A percentile compares a stretch with the other conserved stretches of the same genome.
These are phyloP conservation scores for Auricularia cornea DNA, from an alignment of 768 basidiomycete species.

Conservation along the genomic window DNA sequence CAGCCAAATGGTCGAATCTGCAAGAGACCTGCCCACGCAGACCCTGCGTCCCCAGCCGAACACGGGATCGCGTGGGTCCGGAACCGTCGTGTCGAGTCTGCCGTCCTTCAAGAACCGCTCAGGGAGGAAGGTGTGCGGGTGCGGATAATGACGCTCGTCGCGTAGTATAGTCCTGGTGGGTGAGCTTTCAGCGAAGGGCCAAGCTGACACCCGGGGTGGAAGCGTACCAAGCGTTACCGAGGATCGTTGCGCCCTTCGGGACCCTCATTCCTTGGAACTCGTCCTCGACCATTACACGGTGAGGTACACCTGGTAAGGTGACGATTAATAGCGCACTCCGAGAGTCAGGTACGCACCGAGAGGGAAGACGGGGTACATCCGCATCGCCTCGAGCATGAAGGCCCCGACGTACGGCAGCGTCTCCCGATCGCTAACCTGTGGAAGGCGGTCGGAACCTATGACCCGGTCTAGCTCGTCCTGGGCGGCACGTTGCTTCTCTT, in stretches of 20 bases:
- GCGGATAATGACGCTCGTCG: neutral
- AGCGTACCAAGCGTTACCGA: neutral
- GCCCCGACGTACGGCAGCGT: conserved; percentile 22
- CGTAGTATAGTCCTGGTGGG: neutral
- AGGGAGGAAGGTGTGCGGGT: neutral
- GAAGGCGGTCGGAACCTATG: conserved; percentile 21
- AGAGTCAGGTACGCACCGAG: neutral
- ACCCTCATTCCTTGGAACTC: neutral
- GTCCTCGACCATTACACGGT: neutral
- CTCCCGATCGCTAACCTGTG: conserved; percentile 21
- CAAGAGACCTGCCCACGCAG: conserved; percentile 20
- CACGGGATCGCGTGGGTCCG: neutral
- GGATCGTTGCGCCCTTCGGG: neutral
- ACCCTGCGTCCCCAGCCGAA: conserved; percentile 9
- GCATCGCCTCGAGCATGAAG: conserved; percentile 12
- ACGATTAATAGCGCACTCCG: neutral
- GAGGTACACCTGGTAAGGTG: neutral
- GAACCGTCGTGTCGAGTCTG: neutral
- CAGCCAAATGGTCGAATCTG: conserved; percentile 17
- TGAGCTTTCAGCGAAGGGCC: neutral
- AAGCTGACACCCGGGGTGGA: neutral
- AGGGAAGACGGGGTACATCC: neutral
- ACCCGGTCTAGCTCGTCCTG: conserved; percentile 27
- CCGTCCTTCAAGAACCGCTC: neutral
- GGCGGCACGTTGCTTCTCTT: conserved; percentile 20